Percentiles rank a stretch among this genome's conserved stretches.
Evolutionary conservation across 345 rosid species (phyloP).

Genomic region (Leavenworthia alabamica): DNA sequence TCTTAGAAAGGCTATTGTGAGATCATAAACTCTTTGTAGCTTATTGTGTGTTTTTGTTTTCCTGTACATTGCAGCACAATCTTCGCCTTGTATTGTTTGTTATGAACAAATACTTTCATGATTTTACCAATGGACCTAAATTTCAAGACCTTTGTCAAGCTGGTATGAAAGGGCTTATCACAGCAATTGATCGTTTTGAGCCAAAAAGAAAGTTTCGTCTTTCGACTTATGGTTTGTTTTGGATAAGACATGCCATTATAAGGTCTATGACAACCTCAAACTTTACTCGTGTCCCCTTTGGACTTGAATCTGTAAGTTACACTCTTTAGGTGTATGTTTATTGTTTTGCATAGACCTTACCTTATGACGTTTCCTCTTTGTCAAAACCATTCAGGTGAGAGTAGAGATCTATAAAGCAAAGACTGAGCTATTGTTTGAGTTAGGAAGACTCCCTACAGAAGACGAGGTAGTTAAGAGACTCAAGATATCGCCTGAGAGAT

Average conservation of each 20-base stretch:
- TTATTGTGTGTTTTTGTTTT: background rate
- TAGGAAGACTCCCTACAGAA: slow-evolving; percentile 61
- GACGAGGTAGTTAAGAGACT: slow-evolving; percentile 56
- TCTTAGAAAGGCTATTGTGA: background rate
- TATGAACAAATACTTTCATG: slow-evolving; percentile 84
- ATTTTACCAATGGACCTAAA: slow-evolving; percentile 61
- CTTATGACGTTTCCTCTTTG: background rate
- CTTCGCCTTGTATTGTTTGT: slow-evolving; percentile 85
- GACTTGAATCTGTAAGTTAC: slow-evolving; percentile 77
- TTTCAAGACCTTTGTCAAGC: slow-evolving; percentile 98
- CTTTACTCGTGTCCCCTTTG: slow-evolving; percentile 77
- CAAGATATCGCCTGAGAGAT: slow-evolving; percentile 76
- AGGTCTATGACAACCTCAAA: slow-evolving; percentile 86
- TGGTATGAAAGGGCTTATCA: slow-evolving; percentile 82
- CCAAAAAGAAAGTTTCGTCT: slow-evolving; percentile 66
- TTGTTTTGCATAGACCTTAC: background rate
- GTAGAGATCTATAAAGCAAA: slow-evolving; percentile 65
- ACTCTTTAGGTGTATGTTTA: slow-evolving; percentile 7
- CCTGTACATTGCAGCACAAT: slow-evolving; percentile 69
- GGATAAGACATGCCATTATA: slow-evolving; percentile 90
- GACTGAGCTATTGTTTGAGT: slow-evolving; percentile 57
- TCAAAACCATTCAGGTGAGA: slow-evolving; percentile 52
- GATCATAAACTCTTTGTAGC: background rate
- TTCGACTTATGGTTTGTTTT: slow-evolving; percentile 81
- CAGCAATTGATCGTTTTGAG: slow-evolving; percentile 91